Evolutionary conservation across 2,329 filamentous ascomycete species (phyloP).

Genomic region (Diaporthe helianthi): DNA sequence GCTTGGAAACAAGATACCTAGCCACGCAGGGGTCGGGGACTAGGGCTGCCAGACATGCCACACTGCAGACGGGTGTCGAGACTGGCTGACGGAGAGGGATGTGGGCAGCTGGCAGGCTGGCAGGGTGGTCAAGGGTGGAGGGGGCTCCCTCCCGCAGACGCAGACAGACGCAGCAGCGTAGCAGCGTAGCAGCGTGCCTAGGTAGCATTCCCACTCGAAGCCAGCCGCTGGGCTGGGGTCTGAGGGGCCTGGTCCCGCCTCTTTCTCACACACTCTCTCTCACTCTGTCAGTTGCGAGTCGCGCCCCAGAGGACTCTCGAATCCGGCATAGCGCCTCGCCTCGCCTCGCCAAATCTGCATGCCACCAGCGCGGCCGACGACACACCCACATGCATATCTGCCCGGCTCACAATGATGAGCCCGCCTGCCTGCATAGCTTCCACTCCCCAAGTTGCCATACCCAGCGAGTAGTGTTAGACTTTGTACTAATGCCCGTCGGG

Average conservation of each 20-base stretch:
- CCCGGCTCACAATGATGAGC: neutral
- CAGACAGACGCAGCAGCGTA: slow-evolving; percentile 17
- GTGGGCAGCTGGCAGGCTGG: neutral
- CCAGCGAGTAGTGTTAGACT: neutral
- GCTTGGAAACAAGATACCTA: slow-evolving; percentile 27
- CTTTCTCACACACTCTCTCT: neutral
- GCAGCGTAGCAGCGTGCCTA: slow-evolving; percentile 4
- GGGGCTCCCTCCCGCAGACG: slow-evolving; percentile 29
- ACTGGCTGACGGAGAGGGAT: neutral
- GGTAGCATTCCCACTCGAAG: neutral
- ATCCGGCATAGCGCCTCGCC: slow-evolving; percentile 26
- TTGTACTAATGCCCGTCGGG: slow-evolving; percentile 8
- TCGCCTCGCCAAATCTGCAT: slow-evolving; percentile 14
- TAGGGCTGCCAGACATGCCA: slow-evolving; percentile 16
- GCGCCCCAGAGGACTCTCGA: slow-evolving; percentile 5
- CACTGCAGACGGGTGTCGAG: neutral
- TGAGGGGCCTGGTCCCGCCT: slow-evolving; percentile 7
- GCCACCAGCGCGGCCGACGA: slow-evolving; percentile 17
- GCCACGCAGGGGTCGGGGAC: slow-evolving; percentile 28
- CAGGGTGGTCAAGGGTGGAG: slow-evolving; percentile 2
- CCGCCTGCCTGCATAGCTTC: slow-evolving; percentile 1
- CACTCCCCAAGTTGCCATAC: neutral
- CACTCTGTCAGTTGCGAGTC: too few species aligned
- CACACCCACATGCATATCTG: neutral
- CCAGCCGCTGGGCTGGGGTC: slow-evolving; percentile 20